These are phyloP conservation scores for Mycena sp. DNA, from an alignment of 1,284 basidiomycete genomes.

Conservation along the genomic window DNA sequence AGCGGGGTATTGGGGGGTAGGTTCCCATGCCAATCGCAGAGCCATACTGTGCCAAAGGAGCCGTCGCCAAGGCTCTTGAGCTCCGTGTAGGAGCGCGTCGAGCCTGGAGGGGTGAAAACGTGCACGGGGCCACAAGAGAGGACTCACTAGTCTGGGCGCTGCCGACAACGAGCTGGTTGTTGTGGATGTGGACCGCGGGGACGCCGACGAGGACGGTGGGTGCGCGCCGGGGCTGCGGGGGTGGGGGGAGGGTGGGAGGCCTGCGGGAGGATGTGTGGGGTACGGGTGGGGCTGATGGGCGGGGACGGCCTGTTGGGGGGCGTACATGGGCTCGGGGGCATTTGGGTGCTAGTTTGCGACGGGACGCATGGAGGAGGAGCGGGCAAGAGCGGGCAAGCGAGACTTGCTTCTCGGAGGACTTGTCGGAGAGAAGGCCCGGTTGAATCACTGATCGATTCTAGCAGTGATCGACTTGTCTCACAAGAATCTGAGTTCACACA, in stretches of 20 bases:
- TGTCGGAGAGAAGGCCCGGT: background rate
- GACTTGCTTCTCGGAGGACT: too few relatives aligned
- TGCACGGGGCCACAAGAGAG: constrained; percentile 19
- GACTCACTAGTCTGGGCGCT: constrained; percentile 72
- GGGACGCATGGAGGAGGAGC: constrained; percentile 31
- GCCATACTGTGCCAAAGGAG: constrained; percentile 96
- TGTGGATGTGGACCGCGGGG: constrained; percentile 74
- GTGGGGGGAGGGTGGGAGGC: too few relatives aligned
- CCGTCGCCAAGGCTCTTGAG: constrained; percentile 96
- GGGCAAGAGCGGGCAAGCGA: background rate
- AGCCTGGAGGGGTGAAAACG: constrained; percentile 49
- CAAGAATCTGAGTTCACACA: too few relatives aligned
- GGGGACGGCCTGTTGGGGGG: constrained; percentile 33
- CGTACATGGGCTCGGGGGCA: constrained; percentile 31
- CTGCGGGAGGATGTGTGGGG: too few relatives aligned
- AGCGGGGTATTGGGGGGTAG: constrained; percentile 85
- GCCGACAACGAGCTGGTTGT: constrained; percentile 73
- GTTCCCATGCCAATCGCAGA: constrained; percentile 99
- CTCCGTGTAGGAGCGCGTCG: constrained; percentile 67
- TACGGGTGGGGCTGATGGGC: too few relatives aligned
- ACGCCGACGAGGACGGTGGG: constrained; percentile 72
- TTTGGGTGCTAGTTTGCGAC: constrained; percentile 13
- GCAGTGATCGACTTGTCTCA: too few relatives aligned
- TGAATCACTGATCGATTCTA: background rate
- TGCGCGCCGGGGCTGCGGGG: constrained; percentile 63